A percentile compares a stretch with the other conserved stretches of the same genome.
phyloP scores from a whole-genome alignment of 2,329 filamentous ascomycete species.

The Colletotrichum sp. region DNA sequence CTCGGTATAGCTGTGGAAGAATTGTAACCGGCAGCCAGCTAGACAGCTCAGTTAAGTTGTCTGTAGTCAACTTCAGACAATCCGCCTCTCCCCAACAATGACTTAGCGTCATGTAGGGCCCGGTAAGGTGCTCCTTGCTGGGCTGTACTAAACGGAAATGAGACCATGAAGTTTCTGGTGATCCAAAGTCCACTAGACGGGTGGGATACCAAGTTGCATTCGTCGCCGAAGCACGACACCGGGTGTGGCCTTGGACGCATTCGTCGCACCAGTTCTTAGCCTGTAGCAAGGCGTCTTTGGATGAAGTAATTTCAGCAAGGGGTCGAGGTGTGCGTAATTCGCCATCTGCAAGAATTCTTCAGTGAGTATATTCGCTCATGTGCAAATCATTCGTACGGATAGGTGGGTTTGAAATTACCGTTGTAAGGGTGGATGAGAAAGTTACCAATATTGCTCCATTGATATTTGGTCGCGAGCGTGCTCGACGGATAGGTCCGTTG shows the following conservation, averaged over 20 bases:
- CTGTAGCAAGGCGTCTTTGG: neutral
- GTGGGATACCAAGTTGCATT: neutral
- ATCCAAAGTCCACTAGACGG: neutral
- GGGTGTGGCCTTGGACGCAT: neutral
- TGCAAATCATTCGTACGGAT: no score
- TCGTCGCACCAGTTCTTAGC: neutral
- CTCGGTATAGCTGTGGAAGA: conserved; percentile 5
- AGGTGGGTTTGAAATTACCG: neutral
- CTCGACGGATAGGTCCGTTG: neutral
- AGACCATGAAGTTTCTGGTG: neutral
- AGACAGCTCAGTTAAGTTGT: neutral
- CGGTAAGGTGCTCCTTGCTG: fast-evolving
- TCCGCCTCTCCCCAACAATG: conserved; percentile 5
- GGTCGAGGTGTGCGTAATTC: no score
- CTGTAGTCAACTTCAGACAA: neutral
- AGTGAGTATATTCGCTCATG: neutral
- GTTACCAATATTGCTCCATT: neutral
- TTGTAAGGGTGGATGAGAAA: neutral
- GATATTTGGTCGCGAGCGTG: neutral
- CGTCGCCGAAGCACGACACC: neutral
- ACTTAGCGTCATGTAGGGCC: neutral
- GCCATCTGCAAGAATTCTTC: no score
- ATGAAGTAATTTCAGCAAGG: neutral
- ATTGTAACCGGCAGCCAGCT: neutral
- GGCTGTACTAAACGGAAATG: neutral